Evolutionary conservation across 1,139 yeast species (phyloP).

Genomic region (Martiniozyma asiatica): DNA sequence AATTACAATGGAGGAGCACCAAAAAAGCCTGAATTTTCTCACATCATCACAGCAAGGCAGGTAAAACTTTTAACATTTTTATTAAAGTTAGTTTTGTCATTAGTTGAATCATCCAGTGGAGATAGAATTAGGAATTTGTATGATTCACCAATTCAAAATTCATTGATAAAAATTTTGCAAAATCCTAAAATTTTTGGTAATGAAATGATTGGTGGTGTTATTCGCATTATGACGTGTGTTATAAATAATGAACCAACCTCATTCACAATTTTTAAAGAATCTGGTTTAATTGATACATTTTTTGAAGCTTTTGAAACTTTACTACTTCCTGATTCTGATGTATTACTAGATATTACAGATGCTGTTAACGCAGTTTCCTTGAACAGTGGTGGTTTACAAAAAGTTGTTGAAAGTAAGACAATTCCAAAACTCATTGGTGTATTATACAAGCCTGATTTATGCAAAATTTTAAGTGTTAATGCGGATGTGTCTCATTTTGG

Average conservation of each 20-base stretch:
- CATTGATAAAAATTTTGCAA: slow-evolving; percentile 48
- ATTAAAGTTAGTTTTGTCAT: slow-evolving; percentile 49
- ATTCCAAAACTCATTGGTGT: slow-evolving; percentile 40
- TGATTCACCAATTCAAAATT: slow-evolving; percentile 63
- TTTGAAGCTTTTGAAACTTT: slow-evolving; percentile 41
- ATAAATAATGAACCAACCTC: slow-evolving; percentile 91
- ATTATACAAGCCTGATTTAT: slow-evolving; percentile 35
- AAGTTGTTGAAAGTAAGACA: slow-evolving; percentile 36
- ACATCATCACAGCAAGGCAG: slow-evolving; percentile 51
- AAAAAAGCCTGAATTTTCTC: slow-evolving; percentile 43
- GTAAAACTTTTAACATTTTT: slow-evolving; percentile 43
- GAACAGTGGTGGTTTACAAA: slow-evolving; percentile 58
- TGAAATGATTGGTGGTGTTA: slow-evolving; percentile 47
- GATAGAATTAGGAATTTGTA: slow-evolving; percentile 77
- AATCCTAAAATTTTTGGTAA: slow-evolving; percentile 60
- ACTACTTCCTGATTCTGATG: slow-evolving; percentile 45
- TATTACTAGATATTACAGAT: slow-evolving; percentile 57
- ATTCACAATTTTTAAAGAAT: slow-evolving; percentile 68
- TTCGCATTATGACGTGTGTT: slow-evolving; percentile 60
- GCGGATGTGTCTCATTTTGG: slow-evolving; percentile 43
- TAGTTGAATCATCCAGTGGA: slow-evolving; percentile 65
- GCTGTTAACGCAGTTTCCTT: slow-evolving; percentile 76
- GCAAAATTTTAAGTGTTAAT: slow-evolving; percentile 35
- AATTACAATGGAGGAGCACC: slow-evolving; percentile 36
- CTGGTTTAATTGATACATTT: slow-evolving; percentile 57